phyloP scores from a whole-genome alignment of 2,329 filamentous ascomycete genomes.

The Cordyceps fumosorosea region DNA sequence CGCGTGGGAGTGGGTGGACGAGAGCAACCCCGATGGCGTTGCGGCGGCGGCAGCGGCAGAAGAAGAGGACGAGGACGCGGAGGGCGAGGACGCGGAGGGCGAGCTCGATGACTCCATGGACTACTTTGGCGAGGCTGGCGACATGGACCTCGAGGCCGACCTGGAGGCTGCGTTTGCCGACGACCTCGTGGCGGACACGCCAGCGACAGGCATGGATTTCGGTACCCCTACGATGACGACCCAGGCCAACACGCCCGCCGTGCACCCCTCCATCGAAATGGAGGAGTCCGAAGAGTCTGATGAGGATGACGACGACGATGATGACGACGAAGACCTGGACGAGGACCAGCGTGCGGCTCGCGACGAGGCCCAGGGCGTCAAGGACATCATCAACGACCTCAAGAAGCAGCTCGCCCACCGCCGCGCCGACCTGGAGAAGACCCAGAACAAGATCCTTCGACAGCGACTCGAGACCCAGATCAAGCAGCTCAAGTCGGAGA shows the following conservation, averaged over 20 bases:
- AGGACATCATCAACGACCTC: conserved; percentile 48
- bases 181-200: conserved; percentile 33
- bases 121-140: conserved; percentile 35
- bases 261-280: conserved; percentile 40
- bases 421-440: conserved; percentile 37
- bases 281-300: conserved; percentile 40
- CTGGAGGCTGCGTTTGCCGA: conserved; percentile 47
- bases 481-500: conserved; percentile 38
- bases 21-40: conserved; percentile 41
- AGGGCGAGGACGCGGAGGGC: conserved; percentile 43
- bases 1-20: conserved; percentile 59
- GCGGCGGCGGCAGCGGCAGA: conserved; percentile 42
- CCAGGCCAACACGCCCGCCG: conserved; percentile 38
- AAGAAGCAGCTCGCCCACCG: conserved; percentile 43
- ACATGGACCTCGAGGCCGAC: conserved; percentile 48
- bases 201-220: conserved; percentile 35
- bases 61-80: conserved; percentile 47
- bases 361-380: conserved; percentile 47
- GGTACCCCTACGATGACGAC: conserved; percentile 39
- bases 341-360: conserved; percentile 44
- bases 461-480: conserved; percentile 45
- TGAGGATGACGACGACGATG: conserved; percentile 40
- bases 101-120: conserved; percentile 38
- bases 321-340: conserved; percentile 47
- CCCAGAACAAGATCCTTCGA: conserved; percentile 41